A percentile compares a stretch with the other conserved stretches of the same genome.
Evolutionary conservation across 1,284 basidiomycete species (phyloP).

Genomic region (Irpex sp.): DNA sequence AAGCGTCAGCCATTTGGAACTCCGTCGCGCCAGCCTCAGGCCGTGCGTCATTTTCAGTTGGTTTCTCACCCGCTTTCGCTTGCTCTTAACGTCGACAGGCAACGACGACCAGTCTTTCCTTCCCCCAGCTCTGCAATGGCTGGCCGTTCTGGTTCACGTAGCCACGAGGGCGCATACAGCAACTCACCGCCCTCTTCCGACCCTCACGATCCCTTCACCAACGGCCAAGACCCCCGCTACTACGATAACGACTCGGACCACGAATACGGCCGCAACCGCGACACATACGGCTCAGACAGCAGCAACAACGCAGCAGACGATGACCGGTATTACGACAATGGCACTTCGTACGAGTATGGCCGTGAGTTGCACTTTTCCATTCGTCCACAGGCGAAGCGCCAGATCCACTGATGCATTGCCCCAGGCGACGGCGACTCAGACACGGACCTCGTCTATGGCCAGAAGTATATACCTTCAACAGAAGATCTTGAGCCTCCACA

Average conservation of each 20-base stretch:
- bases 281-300: conserved; percentile 68
- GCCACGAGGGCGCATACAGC: conserved; percentile 31
- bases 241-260: conserved; percentile 77
- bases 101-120: conserved; percentile 11
- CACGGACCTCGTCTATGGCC: conserved; percentile 59
- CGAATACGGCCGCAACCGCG: conserved; percentile 55
- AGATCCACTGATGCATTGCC: conserved; percentile 22
- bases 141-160: conserved; percentile 25
- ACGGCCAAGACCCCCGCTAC: conserved; percentile 45
- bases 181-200: conserved; percentile 31
- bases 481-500: conserved; percentile 65
- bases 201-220: conserved; percentile 53
- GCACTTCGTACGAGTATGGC: conserved; percentile 66
- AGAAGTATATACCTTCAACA: conserved; percentile 64
- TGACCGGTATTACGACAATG: conserved; percentile 48
- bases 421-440: conserved; percentile 73
- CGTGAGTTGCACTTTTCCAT: conserved; percentile 19
- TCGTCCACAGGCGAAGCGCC: not conserved
- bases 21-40: not conserved
- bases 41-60: conserved; percentile 14
- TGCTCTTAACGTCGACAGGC: conserved; percentile 17
- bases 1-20: not conserved
- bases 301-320: conserved; percentile 54
- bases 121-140: conserved; percentile 21
- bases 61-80: conserved; percentile 1